Evolutionary conservation across 1,139 yeast genomes (phyloP).

Genomic region (Yamadazyma atmosphaerica): DNA sequence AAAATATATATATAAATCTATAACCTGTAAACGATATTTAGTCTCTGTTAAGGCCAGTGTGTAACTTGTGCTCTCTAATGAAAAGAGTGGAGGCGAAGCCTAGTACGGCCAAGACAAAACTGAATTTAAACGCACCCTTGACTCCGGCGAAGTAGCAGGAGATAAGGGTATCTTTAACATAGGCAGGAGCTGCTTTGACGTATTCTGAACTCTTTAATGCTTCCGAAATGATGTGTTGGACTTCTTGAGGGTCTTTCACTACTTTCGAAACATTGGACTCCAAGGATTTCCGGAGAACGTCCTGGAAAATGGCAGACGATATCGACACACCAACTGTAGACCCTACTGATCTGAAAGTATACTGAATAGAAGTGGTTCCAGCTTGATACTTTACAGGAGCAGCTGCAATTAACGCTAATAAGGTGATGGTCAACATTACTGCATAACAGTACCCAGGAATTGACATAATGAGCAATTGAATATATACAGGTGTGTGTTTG

Average conservation of each 20-base stretch:
- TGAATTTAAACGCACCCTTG: slow-evolving; percentile 52
- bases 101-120: slow-evolving; percentile 35
- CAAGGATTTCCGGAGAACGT: slow-evolving; percentile 23
- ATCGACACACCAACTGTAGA: slow-evolving; percentile 71
- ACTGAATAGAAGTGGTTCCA: slow-evolving; percentile 72
- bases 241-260: slow-evolving; percentile 31
- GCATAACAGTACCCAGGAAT: slow-evolving; percentile 62
- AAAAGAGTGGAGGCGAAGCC: slow-evolving; percentile 39
- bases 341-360: slow-evolving; percentile 74
- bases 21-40: slow-evolving; percentile 12
- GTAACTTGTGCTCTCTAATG: slow-evolving; percentile 47
- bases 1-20: not conserved
- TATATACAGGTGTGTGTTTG: slow-evolving; percentile 40
- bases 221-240: slow-evolving; percentile 43
- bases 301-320: slow-evolving; percentile 65
- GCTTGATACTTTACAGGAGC: slow-evolving; percentile 66
- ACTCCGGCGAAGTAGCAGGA: slow-evolving; percentile 52
- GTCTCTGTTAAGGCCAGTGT: slow-evolving; percentile 38
- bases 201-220: slow-evolving; percentile 63
- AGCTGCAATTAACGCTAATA: slow-evolving; percentile 66
- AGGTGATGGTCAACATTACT: slow-evolving; percentile 62
- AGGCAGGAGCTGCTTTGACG: slow-evolving; percentile 48
- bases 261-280: slow-evolving; percentile 21
- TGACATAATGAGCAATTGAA: slow-evolving; percentile 34
- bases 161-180: slow-evolving; percentile 45